A percentile compares a stretch with the other conserved stretches of the same genome.
phyloP scores from a whole-genome alignment of 1,284 basidiomycete species.

The Tilletiaria anomala region DNA sequence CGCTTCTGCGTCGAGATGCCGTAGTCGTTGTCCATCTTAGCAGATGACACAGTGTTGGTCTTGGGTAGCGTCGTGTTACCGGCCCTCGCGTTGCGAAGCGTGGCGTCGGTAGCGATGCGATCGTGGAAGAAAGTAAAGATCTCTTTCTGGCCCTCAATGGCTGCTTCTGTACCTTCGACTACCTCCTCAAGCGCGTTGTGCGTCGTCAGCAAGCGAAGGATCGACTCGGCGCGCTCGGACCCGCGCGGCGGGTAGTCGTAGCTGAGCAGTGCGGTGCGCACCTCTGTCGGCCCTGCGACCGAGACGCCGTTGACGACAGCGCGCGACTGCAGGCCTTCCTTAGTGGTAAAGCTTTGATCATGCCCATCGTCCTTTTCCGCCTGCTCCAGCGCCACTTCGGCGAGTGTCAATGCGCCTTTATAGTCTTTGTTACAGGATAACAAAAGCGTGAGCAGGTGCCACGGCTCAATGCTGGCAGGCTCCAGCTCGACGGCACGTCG shows the following conservation, averaged over 20 bases:
- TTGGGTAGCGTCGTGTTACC: too few species aligned
- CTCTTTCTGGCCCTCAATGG: slow-evolving; percentile 66
- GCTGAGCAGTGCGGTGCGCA: slow-evolving; percentile 43
- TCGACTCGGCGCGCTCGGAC: slow-evolving; percentile 58
- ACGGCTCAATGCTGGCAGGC: slow-evolving; percentile 59
- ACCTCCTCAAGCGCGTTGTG: slow-evolving; percentile 69
- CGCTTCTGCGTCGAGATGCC: background rate
- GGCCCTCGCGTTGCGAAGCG: background rate
- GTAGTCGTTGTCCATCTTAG: background rate
- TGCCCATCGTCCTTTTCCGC: slow-evolving; percentile 27
- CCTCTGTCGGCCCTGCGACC: slow-evolving; percentile 27
- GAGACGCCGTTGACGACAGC: background rate
- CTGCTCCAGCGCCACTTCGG: slow-evolving; percentile 50
- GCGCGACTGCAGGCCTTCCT: background rate
- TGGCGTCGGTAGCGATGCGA: slow-evolving; percentile 10
- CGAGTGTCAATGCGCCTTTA: slow-evolving; percentile 59
- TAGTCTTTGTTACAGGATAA: slow-evolving; percentile 67
- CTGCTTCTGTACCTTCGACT: slow-evolving; percentile 70
- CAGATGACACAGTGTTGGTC: too few species aligned
- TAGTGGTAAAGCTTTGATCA: slow-evolving; percentile 4
- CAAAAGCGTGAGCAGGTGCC: slow-evolving; percentile 80
- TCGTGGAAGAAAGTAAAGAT: slow-evolving; percentile 61
- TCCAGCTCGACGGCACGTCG: slow-evolving; percentile 60
- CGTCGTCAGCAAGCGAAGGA: slow-evolving; percentile 73
- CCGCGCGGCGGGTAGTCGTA: slow-evolving; percentile 46